Evolutionary conservation across 2,329 filamentous ascomycete species (phyloP).

Genomic region (Fusarium tricinctum): DNA sequence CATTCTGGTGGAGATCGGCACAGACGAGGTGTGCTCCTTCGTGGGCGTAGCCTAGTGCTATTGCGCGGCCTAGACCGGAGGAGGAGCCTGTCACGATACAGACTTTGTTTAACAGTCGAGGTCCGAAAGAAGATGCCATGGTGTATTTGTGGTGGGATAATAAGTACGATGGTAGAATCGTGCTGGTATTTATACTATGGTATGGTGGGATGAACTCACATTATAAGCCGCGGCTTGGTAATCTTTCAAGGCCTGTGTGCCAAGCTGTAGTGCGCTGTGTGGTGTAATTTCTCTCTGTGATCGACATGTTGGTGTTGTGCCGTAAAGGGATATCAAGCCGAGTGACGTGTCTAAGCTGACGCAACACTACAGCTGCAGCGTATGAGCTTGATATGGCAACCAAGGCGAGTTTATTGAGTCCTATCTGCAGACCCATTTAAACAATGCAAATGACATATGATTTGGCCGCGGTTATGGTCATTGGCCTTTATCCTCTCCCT

Average conservation of each 20-base stretch:
- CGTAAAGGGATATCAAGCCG: conserved; percentile 16
- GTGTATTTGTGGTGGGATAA: rapidly evolving
- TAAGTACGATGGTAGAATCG: background rate
- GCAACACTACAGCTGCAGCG: background rate
- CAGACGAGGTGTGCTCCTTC: conserved; percentile 61
- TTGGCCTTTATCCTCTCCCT: too few species aligned
- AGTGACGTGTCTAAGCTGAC: background rate
- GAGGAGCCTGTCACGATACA: conserved; percentile 62
- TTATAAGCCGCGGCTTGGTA: background rate
- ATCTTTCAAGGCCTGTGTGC: background rate
- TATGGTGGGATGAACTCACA: background rate
- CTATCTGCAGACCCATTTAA: too few species aligned
- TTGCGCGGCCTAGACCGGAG: conserved; percentile 62
- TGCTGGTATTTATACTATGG: background rate
- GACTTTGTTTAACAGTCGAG: conserved; percentile 48
- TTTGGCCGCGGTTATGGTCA: too few species aligned
- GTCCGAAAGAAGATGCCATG: conserved; percentile 8
- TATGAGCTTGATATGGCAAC: background rate
- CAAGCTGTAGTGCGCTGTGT: background rate
- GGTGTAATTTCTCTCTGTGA: background rate
- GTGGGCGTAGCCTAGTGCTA: conserved; percentile 58
- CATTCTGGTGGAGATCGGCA: conserved; percentile 55
- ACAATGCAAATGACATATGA: too few species aligned
- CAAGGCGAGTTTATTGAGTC: background rate
- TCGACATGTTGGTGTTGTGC: background rate